phyloP scores from a whole-genome alignment of 148 eudicot genomes.

The Drosera capensis region DNA sequence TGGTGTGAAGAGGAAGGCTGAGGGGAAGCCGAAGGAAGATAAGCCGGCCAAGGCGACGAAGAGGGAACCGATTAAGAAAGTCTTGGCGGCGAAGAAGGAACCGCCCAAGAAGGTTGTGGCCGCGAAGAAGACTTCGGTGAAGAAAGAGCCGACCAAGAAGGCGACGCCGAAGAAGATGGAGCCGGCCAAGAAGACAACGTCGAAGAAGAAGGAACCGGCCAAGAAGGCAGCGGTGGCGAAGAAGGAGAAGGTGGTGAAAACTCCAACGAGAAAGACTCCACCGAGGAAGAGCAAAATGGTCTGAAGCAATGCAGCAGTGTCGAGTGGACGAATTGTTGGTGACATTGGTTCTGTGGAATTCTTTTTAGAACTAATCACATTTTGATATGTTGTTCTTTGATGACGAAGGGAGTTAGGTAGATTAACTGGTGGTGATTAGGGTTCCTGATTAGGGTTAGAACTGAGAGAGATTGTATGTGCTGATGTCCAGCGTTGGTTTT shows the following conservation, averaged over 20 bases:
- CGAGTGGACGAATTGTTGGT: no score
- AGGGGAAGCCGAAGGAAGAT: no score
- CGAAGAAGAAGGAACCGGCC: conserved; percentile 27
- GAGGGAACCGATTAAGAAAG: conserved; percentile 13
- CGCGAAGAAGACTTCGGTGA: no score
- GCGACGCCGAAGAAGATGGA: conserved; percentile 21
- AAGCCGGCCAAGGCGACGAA: conserved; percentile 8
- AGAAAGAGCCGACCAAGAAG: conserved; percentile 9
- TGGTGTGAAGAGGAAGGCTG: conserved; percentile 1
- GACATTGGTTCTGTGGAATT: no score
- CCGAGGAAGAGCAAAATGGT: conserved; percentile 23
- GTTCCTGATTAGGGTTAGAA: no score
- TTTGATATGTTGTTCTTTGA: no score
- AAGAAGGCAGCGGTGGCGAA: conserved; percentile 33
- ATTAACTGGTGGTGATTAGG: no score
- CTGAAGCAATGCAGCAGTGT: no score
- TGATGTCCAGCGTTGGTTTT: no score
- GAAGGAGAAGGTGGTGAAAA: conserved; percentile 16
- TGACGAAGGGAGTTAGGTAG: no score
- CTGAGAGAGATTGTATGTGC: no score
- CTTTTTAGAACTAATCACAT: no score
- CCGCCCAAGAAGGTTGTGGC: conserved; percentile 16
- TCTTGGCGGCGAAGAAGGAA: conserved; percentile 17
- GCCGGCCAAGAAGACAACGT: conserved; percentile 44
- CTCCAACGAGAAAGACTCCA: conserved; percentile 23